Evolutionary conservation across 495 filamentous ascomycete genomes (phyloP).

Genomic region (Penicillium crystallinum): DNA sequence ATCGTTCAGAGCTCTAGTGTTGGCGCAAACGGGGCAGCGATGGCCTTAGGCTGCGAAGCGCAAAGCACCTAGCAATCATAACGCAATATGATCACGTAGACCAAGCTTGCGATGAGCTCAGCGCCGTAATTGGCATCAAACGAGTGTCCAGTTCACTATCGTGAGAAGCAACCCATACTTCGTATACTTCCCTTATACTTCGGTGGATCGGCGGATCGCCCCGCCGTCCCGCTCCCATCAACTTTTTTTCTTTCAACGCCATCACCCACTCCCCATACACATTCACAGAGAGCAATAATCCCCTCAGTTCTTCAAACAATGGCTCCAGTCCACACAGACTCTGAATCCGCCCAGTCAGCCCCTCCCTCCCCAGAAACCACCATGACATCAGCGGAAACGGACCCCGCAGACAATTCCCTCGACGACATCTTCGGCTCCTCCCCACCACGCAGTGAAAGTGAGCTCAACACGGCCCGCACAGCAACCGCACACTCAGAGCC

Average conservation of each 20-base stretch:
- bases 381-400: slow-evolving; percentile 22
- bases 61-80: too few relatives aligned
- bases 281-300: neutral
- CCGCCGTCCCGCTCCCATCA: neutral
- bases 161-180: neutral
- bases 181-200: neutral
- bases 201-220: neutral
- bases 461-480: neutral
- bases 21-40: too few relatives aligned
- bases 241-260: neutral
- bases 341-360: slow-evolving; percentile 4
- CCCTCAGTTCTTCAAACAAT: neutral
- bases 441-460: slow-evolving; percentile 18
- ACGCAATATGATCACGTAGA: too few relatives aligned
- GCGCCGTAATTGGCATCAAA: too few relatives aligned
- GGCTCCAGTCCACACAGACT: neutral
- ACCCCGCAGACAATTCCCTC: slow-evolving; percentile 31
- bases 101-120: too few relatives aligned
- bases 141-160: too few relatives aligned
- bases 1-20: too few relatives aligned
- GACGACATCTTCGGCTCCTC: slow-evolving; percentile 48
- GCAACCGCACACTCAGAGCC: neutral
- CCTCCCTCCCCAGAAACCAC: slow-evolving; percentile 25
- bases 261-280: neutral
- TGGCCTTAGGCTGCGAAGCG: too few relatives aligned